Conservation (phyloP, 371 early-diverging fungal species). For the Gilbertella persicaria region DNA sequence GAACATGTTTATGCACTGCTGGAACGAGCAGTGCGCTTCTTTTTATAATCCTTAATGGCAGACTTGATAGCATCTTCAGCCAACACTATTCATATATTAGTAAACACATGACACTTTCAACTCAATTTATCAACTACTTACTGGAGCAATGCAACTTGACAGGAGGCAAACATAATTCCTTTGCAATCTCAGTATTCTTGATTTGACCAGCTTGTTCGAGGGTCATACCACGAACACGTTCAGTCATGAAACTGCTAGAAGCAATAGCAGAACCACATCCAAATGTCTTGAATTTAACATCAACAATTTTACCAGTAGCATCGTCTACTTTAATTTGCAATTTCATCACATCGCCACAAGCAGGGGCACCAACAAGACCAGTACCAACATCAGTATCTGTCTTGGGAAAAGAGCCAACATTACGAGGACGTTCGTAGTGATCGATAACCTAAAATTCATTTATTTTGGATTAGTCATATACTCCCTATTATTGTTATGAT, state of each 20-base stretch:
- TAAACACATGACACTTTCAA: conserved; percentile 4
- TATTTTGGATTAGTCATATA: neutral
- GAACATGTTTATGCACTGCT: too few relatives aligned
- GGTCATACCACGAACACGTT: conserved; percentile 92
- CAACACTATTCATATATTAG: conserved; percentile 68
- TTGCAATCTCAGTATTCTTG: conserved; percentile 97
- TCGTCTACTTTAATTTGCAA: conserved; percentile 97
- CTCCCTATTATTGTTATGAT: neutral
- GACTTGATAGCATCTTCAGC: conserved; percentile 99
- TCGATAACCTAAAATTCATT: conserved; percentile 71
- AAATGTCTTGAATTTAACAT: conserved; percentile 99
- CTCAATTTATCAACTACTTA: too few relatives aligned
- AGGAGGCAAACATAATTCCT: conserved; percentile 95
- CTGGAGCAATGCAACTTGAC: conserved; percentile 99
- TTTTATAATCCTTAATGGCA: conserved; percentile 91
- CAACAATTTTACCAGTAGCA: conserved; percentile 85
- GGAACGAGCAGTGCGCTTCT: conserved; percentile 45
- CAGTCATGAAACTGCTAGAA: conserved; percentile 91
- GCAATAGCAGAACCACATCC: conserved; percentile 99
- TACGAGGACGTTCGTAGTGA: conserved; percentile 95
- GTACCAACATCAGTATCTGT: conserved; percentile 90
- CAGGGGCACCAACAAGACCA: conserved; percentile 98
- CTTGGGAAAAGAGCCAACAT: conserved; percentile 95
- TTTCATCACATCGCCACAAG: conserved; percentile 99
- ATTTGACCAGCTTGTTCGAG: conserved; percentile 91